phyloP scores from a whole-genome alignment of 2,329 filamentous ascomycete genomes.

The Periconia macrospinosa region DNA sequence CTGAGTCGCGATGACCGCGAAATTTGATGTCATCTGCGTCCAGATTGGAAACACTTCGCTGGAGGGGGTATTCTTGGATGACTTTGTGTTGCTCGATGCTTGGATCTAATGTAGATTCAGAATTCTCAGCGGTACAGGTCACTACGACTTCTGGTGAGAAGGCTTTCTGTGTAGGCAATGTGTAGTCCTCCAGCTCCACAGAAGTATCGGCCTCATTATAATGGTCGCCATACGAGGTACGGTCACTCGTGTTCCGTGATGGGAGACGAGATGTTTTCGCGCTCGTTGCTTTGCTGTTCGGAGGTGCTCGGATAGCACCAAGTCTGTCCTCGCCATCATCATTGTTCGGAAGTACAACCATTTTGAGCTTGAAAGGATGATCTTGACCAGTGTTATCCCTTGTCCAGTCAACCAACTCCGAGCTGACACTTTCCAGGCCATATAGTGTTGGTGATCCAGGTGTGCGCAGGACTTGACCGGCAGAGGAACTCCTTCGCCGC shows the following conservation, averaged over 20 bases:
- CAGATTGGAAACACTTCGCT: conserved; percentile 29
- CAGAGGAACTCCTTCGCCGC: conserved; percentile 20
- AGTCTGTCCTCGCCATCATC: conserved; percentile 20
- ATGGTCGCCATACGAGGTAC: conserved; percentile 14
- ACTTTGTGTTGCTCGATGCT: conserved; percentile 5
- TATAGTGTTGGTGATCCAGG: conserved; percentile 12
- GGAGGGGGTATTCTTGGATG: background rate
- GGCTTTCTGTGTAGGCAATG: background rate
- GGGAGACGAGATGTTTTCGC: conserved; percentile 16
- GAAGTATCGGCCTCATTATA: conserved; percentile 7
- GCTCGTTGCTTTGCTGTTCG: conserved; percentile 34
- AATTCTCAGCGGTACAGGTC: conserved; percentile 10
- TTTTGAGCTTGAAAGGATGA: conserved; percentile 22
- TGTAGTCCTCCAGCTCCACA: background rate
- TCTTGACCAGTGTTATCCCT: conserved; percentile 19
- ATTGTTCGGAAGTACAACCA: conserved; percentile 33
- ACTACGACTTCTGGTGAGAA: background rate
- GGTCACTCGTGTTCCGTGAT: conserved; percentile 25
- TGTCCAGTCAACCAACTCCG: conserved; percentile 35
- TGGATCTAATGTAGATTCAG: conserved; percentile 4
- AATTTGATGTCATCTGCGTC: conserved; percentile 32
- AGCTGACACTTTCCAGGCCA: conserved; percentile 33
- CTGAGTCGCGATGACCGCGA: conserved; percentile 35
- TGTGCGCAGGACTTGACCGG: conserved; percentile 19
- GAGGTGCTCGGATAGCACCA: conserved; percentile 19